Base-by-base conservation (phyloP, 108 stramenopile species). In the Chaetoceros tenuissimus region DNA sequence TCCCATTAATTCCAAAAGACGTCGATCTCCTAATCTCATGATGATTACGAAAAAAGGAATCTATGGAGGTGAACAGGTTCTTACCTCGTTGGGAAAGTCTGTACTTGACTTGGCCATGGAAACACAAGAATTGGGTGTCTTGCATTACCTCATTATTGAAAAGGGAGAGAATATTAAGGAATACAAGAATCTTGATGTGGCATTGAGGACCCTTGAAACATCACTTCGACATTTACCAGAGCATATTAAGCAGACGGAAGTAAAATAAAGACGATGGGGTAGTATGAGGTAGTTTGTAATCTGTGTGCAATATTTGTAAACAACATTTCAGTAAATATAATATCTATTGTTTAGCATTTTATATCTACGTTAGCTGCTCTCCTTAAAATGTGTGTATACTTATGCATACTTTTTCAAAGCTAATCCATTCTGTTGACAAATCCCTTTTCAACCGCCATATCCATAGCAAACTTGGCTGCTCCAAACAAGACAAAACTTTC, bases 91-190 rank as follows among this genome's bases (percentile, higher is more conserved):
- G 49, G 85, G 84, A 23, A 57, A 79, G 27, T 73, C 84, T 0
- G 51, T 88, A 19, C 54, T 88, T 24, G 73, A 70, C 21, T 72
- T 92, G 46, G 90, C 87, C 13, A 69, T 92, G 66, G 63, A 62
- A 40, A 72, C 72, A 19, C 58, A 74, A 48, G 57, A 79, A 29
- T 59, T 84, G n/a, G 82, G 63, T 10, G 77, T 88, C 24, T 68
- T 86, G 45, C 60, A 78, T 45, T 92, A 88, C 53, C 72, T 92
- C 28, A 81, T 92, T 7, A 79, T 83, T 13, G 80, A 88, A 43
- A 92, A 86, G 51, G 53, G 68, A 1, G 34, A 10, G 5, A 40
- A 13, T 40, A 13, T 40, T 40, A 10, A 10, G 34, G 8, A 40
- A 40, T 40, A 13, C 13, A 5, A 13, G 13, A 40, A 40, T 40